A percentile compares a stretch with the other conserved stretches of the same genome.
Conservation (phyloP, 441 rosid species). For the Monsonia emarginata region DNA sequence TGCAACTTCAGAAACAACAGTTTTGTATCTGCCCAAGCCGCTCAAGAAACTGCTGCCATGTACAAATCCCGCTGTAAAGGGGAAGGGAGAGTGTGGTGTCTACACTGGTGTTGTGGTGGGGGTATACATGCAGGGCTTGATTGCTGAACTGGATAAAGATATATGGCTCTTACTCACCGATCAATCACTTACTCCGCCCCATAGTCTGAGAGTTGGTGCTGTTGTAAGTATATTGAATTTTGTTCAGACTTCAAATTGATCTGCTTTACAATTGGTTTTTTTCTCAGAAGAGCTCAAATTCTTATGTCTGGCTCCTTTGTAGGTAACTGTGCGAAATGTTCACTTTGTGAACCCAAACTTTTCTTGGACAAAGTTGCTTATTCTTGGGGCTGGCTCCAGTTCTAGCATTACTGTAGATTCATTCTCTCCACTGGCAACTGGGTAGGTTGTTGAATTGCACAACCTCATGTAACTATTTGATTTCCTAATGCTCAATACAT, state of each 20-base stretch:
- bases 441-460: constrained; percentile 33
- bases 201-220: constrained; percentile 63
- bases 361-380: constrained; percentile 52
- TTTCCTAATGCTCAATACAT: constrained; percentile 1
- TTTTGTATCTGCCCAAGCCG: constrained; percentile 33
- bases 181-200: constrained; percentile 42
- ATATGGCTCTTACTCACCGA: constrained; percentile 80
- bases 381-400: constrained; percentile 77
- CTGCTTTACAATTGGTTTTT: neutral
- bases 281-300: neutral
- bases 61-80: constrained; percentile 24
- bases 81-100: constrained; percentile 42
- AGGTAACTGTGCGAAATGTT: constrained; percentile 61
- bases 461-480: constrained; percentile 5
- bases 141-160: constrained; percentile 69
- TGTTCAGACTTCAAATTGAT: constrained; percentile 7
- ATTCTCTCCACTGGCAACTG: constrained; percentile 66
- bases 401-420: constrained; percentile 56
- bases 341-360: constrained; percentile 72
- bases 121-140: constrained; percentile 61
- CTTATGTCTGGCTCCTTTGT: constrained; percentile 17
- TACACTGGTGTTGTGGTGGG: constrained; percentile 65
- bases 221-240: constrained; percentile 43
- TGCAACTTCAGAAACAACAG: constrained; percentile 43
- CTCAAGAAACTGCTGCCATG: constrained; percentile 23